Evolutionary conservation across 192 early-diverging fungal genomes (phyloP).

Genomic region (Coemansia sp.): DNA sequence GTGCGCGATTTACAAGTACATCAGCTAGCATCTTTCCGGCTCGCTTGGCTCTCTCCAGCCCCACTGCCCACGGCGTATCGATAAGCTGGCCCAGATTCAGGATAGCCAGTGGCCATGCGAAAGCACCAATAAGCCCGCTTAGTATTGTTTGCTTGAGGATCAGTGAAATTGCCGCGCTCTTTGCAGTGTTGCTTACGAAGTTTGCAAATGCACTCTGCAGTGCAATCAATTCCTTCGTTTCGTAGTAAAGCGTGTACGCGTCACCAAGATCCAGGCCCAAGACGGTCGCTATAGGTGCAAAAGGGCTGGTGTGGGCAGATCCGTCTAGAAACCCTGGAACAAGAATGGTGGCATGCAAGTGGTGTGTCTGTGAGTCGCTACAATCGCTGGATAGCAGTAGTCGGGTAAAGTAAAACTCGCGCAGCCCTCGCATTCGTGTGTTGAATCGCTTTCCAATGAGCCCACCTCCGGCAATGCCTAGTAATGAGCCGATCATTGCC

Average conservation of each 20-base stretch:
- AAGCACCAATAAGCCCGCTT: slow-evolving; percentile 38
- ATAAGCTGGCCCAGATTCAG: slow-evolving; percentile 59
- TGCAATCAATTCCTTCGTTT: slow-evolving; percentile 47
- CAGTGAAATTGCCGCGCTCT: slow-evolving; percentile 42
- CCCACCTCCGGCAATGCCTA: slow-evolving; percentile 60
- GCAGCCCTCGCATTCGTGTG: slow-evolving; percentile 49
- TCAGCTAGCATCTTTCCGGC: slow-evolving; percentile 64
- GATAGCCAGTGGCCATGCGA: slow-evolving; percentile 53
- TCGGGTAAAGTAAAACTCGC: slow-evolving; percentile 50
- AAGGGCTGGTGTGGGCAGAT: slow-evolving; percentile 30
- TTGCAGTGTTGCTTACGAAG: slow-evolving; percentile 47
- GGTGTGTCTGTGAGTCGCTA: slow-evolving; percentile 18
- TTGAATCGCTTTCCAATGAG: slow-evolving; percentile 50
- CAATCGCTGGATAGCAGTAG: slow-evolving; percentile 11
- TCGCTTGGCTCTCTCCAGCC: slow-evolving; percentile 64
- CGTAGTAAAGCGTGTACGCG: slow-evolving; percentile 56
- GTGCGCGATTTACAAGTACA: slow-evolving; percentile 43
- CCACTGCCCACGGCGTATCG: slow-evolving; percentile 75
- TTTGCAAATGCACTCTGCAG: slow-evolving; percentile 50
- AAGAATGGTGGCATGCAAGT: slow-evolving; percentile 53
- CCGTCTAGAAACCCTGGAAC: slow-evolving; percentile 56
- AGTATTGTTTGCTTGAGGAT: slow-evolving; percentile 55
- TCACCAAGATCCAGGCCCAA: slow-evolving; percentile 49
- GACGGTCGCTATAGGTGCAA: slow-evolving; percentile 24
- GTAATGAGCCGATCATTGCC: slow-evolving; percentile 54